Conservation (phyloP, 2,329 filamentous ascomycete species). For the Tolypocladium inflatum region DNA sequence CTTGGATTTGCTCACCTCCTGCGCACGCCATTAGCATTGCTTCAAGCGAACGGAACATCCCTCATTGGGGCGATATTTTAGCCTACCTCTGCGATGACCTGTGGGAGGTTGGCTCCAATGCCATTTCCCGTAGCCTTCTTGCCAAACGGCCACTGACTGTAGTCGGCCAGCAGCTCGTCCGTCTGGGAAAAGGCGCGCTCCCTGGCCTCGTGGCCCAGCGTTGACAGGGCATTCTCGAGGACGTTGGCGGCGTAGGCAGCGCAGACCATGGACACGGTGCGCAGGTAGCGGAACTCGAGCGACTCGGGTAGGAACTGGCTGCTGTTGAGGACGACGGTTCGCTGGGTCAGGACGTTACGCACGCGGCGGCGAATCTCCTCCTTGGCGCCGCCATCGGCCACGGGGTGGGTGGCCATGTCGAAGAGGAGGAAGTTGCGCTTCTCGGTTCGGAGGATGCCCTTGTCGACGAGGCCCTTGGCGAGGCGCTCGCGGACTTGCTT, state of each 20-base stretch:
- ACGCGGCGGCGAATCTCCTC: slow-evolving; percentile 93
- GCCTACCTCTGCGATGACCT: slow-evolving; percentile 66
- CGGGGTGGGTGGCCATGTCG: slow-evolving; percentile 98
- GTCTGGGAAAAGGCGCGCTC: slow-evolving; percentile 95
- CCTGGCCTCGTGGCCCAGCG: slow-evolving; percentile 84
- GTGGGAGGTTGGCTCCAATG: slow-evolving; percentile 85
- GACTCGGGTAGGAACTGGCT: slow-evolving; percentile 89
- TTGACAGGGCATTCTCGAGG: slow-evolving; percentile 92
- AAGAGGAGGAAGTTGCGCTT: slow-evolving; percentile 99
- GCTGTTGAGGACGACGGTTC: slow-evolving; percentile 80
- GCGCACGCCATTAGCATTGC: not conserved
- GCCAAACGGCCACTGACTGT: slow-evolving; percentile 95
- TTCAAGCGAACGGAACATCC: not conserved
- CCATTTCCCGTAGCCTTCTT: slow-evolving; percentile 70
- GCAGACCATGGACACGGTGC: slow-evolving; percentile 93
- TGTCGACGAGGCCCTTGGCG: slow-evolving; percentile 95
- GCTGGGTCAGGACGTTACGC: slow-evolving; percentile 82
- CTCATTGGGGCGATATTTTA: not conserved
- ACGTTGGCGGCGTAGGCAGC: slow-evolving; percentile 97
- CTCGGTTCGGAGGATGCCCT: slow-evolving; percentile 95
- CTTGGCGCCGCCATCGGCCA: slow-evolving; percentile 92
- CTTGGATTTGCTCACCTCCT: slow-evolving; percentile 75
- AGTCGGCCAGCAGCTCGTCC: slow-evolving; percentile 89
- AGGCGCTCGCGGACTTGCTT: slow-evolving; percentile 98
- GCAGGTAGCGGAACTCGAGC: slow-evolving; percentile 85